phyloP scores from a whole-genome alignment of 208 protist genomes.

The Leishmania lainsoni region DNA sequence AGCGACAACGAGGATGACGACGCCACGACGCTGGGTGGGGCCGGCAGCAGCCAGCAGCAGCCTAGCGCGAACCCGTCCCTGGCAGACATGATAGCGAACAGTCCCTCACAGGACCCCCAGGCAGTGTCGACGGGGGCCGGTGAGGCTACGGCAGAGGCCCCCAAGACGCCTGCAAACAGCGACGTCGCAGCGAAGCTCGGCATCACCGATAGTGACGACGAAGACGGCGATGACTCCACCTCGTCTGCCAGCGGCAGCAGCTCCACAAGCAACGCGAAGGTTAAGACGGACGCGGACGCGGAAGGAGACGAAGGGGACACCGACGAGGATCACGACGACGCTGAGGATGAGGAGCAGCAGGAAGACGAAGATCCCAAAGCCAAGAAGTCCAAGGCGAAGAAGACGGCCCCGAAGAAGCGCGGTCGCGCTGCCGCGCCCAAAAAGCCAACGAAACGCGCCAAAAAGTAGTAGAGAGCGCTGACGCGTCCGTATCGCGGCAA shows the following conservation, averaged over 20 bases:
- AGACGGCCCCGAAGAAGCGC: conserved; percentile 34
- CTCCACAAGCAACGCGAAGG: conserved; percentile 3
- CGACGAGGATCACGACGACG: conserved; percentile 9
- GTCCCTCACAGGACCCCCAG: conserved; percentile 12
- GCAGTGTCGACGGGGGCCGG: background rate
- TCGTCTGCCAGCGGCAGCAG: conserved; percentile 26
- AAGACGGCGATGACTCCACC: conserved; percentile 28
- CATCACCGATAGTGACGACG: conserved; percentile 42
- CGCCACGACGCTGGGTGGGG: background rate
- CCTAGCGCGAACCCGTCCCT: conserved; percentile 11
- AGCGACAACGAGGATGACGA: conserved; percentile 35
- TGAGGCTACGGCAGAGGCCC: background rate
- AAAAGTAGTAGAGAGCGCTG: conserved; percentile 32
- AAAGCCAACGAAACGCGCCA: conserved; percentile 56
- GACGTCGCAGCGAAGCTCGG: conserved; percentile 25
- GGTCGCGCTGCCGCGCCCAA: conserved; percentile 33
- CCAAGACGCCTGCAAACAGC: conserved; percentile 1
- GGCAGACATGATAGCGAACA: background rate
- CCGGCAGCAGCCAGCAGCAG: conserved; percentile 10
- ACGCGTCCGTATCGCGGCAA: background rate
- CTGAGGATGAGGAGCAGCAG: conserved; percentile 15
- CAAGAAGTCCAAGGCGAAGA: conserved; percentile 26
- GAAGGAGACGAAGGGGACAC: conserved; percentile 8
- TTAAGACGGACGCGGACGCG: conserved; percentile 8
- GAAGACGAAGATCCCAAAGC: conserved; percentile 20